Conservation (phyloP, 768 basidiomycete genomes). For the Macrolepiota dolichaula region DNA sequence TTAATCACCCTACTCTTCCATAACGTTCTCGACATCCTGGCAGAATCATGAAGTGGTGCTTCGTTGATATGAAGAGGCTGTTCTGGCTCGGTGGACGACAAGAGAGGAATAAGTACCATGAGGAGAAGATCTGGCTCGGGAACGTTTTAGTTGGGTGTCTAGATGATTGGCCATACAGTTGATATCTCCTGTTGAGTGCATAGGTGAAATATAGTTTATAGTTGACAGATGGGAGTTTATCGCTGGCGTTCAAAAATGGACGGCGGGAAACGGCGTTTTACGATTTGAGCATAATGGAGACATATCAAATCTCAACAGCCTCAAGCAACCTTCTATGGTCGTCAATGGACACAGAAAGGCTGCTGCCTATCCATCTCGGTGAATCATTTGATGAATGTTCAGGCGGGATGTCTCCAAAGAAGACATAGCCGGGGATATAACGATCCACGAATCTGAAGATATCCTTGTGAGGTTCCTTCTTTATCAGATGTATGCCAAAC, state of each 20-base stretch:
- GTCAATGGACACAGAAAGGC: conserved; percentile 54
- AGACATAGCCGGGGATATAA: conserved; percentile 46
- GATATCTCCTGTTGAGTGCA: neutral
- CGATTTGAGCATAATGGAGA: neutral
- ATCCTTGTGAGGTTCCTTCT: neutral
- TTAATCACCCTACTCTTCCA: neutral
- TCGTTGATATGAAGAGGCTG: too few relatives aligned
- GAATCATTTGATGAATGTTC: conserved; percentile 3
- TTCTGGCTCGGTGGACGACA: too few relatives aligned
- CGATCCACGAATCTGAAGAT: conserved; percentile 76
- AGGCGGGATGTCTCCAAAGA: conserved; percentile 12
- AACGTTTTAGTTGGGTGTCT: neutral
- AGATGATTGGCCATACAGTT: too few relatives aligned
- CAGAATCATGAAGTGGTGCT: neutral
- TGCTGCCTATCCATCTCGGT: conserved; percentile 34
- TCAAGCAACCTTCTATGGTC: conserved; percentile 45
- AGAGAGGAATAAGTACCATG: too few relatives aligned
- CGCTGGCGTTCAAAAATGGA: neutral
- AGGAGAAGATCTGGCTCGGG: neutral
- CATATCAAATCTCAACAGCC: conserved; percentile 36
- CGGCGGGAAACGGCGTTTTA: neutral
- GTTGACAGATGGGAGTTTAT: neutral
- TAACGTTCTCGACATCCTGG: neutral
- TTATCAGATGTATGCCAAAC: conserved; percentile 14
- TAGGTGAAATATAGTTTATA: neutral